phyloP scores from a whole-genome alignment of 805 yeast genomes.

The Torulaspora microellipsoides region DNA sequence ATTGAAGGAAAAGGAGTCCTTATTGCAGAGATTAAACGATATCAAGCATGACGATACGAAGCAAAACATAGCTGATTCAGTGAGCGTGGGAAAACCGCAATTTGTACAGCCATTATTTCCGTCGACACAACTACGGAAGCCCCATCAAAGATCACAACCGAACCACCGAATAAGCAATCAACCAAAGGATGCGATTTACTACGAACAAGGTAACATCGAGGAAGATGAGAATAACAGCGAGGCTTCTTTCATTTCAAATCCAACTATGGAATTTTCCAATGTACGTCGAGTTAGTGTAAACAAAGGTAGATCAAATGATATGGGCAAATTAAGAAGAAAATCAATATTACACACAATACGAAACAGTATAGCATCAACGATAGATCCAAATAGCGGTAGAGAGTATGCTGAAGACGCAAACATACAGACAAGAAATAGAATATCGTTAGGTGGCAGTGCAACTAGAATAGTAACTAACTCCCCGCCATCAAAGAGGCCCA shows the following conservation, averaged over 20 bases:
- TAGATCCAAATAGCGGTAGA: conserved; percentile 7
- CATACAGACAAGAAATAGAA: conserved; percentile 5
- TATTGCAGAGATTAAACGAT: conserved; percentile 11
- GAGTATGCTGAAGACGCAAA: conserved; percentile 1
- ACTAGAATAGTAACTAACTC: conserved; percentile 12
- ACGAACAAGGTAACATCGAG: conserved; percentile 8
- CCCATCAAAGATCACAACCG: conserved; percentile 1
- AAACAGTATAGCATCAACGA: conserved; percentile 23
- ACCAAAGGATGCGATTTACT: neutral
- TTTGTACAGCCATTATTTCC: conserved; percentile 15
- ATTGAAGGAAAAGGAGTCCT: conserved; percentile 17
- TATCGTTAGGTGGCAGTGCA: conserved; percentile 18
- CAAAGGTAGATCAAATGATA: conserved; percentile 6
- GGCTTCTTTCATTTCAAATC: conserved; percentile 34
- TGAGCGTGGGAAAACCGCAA: neutral
- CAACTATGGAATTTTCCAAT: conserved; percentile 13
- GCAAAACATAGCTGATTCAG: neutral
- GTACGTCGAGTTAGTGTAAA: conserved; percentile 2
- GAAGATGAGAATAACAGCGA: conserved; percentile 32
- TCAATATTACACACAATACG: conserved; percentile 33
- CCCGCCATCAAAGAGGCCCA: conserved; percentile 4
- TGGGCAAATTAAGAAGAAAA: conserved; percentile 27
- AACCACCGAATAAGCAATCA: neutral
- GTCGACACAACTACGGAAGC: conserved; percentile 7
- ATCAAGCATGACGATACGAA: conserved; percentile 4